Conservation (phyloP, 2,329 filamentous ascomycete genomes). For the Trichophyton simii region DNA sequence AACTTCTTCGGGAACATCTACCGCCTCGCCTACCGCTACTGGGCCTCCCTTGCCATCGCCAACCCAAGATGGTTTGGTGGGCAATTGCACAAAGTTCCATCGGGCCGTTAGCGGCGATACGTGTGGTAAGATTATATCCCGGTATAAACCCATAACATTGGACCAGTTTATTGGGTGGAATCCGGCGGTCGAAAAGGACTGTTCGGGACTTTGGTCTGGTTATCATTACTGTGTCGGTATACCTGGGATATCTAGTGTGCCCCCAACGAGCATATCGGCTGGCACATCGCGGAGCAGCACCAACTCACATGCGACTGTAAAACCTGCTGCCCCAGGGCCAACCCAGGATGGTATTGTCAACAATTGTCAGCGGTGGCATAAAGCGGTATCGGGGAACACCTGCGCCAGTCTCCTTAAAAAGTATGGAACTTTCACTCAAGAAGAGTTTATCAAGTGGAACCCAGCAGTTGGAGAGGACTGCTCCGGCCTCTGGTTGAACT, state of each 20-base stretch:
- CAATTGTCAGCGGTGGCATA: constrained; percentile 5
- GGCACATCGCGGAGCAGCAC: neutral
- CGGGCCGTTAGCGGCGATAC: neutral
- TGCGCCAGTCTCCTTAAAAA: neutral
- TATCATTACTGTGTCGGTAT: constrained; percentile 18
- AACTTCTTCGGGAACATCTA: neutral
- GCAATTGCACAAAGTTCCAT: neutral
- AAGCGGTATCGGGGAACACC: neutral
- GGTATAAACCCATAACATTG: neutral
- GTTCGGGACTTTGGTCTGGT: constrained; percentile 14
- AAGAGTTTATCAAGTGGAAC: constrained; percentile 5
- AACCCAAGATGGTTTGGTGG: neutral
- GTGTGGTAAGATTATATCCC: neutral
- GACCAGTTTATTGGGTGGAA: constrained; percentile 17
- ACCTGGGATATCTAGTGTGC: neutral
- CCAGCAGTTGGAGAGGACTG: constrained; percentile 4
- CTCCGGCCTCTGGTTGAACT: constrained; percentile 6
- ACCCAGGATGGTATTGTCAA: constrained; percentile 6
- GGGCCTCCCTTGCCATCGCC: neutral
- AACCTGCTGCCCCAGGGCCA: neutral
- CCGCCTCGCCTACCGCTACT: neutral
- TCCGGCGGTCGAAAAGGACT: constrained; percentile 15
- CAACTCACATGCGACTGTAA: neutral
- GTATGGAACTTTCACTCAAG: neutral
- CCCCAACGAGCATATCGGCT: neutral